Evolutionary conservation across 2,329 filamentous ascomycete genomes (phyloP).

Genomic region (Pyrenophora graminea): DNA sequence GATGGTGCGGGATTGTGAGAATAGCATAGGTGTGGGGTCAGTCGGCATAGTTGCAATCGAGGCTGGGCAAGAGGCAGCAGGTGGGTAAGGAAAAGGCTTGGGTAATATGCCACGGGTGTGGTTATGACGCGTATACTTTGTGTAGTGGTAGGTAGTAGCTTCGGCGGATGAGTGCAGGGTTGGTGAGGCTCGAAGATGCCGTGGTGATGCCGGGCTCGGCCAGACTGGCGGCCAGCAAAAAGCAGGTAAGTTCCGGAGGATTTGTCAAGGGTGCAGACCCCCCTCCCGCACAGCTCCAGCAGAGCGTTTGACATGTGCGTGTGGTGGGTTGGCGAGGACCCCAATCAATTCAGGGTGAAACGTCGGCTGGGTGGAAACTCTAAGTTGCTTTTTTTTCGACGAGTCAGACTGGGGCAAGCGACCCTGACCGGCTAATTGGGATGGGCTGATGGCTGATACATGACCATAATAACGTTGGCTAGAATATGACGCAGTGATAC

Average conservation of each 20-base stretch:
- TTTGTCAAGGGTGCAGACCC: slow-evolving; percentile 2
- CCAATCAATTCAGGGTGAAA: slow-evolving; percentile 13
- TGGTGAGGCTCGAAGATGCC: neutral
- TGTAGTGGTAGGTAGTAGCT: neutral
- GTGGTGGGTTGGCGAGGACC: slow-evolving; percentile 5
- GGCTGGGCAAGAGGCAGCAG: neutral
- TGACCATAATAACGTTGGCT: neutral
- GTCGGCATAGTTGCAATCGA: neutral
- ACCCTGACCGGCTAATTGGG: neutral
- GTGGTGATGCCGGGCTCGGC: slow-evolving; percentile 1
- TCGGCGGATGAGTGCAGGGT: slow-evolving; percentile 2
- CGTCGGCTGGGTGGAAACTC: slow-evolving; percentile 6
- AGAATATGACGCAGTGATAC: neutral
- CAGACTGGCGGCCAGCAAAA: neutral
- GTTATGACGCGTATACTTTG: slow-evolving; percentile 1
- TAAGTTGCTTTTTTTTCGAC: slow-evolving; percentile 12
- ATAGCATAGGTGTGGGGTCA: neutral
- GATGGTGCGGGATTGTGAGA: slow-evolving; percentile 1
- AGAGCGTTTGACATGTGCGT: slow-evolving; percentile 15
- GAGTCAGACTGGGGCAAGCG: slow-evolving; percentile 4
- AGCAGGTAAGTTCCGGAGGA: slow-evolving; percentile 5
- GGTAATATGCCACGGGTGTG: neutral
- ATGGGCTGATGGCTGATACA: slow-evolving; percentile 2
- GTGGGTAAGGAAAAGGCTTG: neutral
- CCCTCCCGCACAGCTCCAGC: neutral